A percentile compares a stretch with the other conserved stretches of the same genome.
These are phyloP conservation scores for Colletotrichum noveboracense DNA, from an alignment of 2,329 filamentous ascomycete species.

Conservation along the genomic window DNA sequence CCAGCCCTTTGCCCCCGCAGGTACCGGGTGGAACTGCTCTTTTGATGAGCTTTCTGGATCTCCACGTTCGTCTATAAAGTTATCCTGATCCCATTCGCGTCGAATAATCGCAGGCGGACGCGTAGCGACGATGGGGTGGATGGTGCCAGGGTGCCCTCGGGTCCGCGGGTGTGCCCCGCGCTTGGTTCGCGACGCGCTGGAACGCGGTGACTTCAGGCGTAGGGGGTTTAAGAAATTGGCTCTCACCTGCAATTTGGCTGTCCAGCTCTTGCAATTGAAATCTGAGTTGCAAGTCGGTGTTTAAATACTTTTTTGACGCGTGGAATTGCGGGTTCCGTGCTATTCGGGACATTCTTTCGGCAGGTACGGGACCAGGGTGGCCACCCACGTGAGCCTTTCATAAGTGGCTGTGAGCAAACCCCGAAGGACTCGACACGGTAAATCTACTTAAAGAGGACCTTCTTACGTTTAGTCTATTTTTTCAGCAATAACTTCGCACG, in stretches of 20 bases:
- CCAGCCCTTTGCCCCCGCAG: accelerated
- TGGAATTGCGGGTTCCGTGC: neutral
- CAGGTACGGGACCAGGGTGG: too few relatives aligned
- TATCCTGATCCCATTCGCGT: neutral
- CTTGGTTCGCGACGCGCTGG: neutral
- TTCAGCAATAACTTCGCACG: too few relatives aligned
- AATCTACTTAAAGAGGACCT: neutral
- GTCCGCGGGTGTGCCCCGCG: neutral
- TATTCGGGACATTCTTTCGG: too few relatives aligned
- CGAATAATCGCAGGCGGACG: neutral
- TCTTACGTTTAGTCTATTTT: too few relatives aligned
- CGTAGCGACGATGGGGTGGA: neutral
- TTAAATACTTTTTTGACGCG: neutral
- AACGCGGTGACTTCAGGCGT: neutral
- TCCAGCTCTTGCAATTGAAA: accelerated
- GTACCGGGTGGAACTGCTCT: neutral
- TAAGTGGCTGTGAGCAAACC: neutral
- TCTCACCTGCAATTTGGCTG: neutral
- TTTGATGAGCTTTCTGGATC: neutral
- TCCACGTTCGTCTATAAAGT: neutral
- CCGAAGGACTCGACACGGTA: accelerated
- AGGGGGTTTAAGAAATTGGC: too few relatives aligned
- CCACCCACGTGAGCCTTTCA: neutral
- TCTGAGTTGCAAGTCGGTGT: accelerated
- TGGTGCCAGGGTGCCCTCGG: neutral